These are phyloP conservation scores for Fragaria iinumae DNA, from an alignment of 306 rosid species.

Conservation along the genomic window DNA sequence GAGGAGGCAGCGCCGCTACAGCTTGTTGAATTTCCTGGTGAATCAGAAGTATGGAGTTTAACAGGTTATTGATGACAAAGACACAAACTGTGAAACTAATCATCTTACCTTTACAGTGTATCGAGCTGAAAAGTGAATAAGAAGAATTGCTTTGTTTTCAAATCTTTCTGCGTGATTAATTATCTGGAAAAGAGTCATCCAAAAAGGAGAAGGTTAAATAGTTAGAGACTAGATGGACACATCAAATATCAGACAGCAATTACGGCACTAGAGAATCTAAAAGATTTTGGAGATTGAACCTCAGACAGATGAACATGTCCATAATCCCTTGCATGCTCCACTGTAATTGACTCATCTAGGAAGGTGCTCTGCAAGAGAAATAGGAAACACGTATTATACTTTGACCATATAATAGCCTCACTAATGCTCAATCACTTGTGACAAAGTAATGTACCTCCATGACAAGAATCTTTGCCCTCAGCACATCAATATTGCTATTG, in stretches of 20 bases:
- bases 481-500: constrained; percentile 57
- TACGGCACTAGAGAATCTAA: not conserved
- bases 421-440: not conserved
- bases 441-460: constrained; percentile 61
- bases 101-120: constrained; percentile 51
- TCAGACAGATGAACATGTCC: constrained; percentile 88
- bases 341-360: constrained; percentile 56
- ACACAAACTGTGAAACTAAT: not conserved
- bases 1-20: constrained; percentile 48
- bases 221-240: constrained; percentile 9
- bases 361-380: constrained; percentile 63
- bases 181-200: constrained; percentile 48
- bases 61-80: not conserved
- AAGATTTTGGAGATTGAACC: constrained; percentile 38
- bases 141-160: constrained; percentile 76
- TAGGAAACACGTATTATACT: not conserved
- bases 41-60: not conserved
- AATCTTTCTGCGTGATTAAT: constrained; percentile 60
- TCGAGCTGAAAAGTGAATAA: constrained; percentile 92
- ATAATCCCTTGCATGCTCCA: constrained; percentile 81
- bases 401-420: constrained; percentile 3
- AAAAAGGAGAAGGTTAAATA: constrained; percentile 6
- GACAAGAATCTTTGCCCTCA: constrained; percentile 78
- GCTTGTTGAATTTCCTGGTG: constrained; percentile 86
- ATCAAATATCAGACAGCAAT: constrained; percentile 4